phyloP scores from a whole-genome alignment of 805 yeast species.

The Ogataea pini region DNA sequence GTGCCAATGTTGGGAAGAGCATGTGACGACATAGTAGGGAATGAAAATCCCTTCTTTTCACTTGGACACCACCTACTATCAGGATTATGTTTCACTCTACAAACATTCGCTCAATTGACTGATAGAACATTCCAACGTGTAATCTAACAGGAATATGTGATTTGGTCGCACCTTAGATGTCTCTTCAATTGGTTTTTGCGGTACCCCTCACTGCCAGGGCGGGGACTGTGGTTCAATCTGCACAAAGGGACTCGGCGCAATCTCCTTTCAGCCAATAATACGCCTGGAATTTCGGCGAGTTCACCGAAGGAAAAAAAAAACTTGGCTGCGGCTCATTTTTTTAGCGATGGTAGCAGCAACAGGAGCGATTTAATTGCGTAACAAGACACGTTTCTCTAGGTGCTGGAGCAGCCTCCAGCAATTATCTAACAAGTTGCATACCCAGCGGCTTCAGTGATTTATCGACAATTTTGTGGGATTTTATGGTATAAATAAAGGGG shows the following conservation, averaged over 20 bases:
- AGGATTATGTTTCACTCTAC: too few species aligned
- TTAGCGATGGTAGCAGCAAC: background rate
- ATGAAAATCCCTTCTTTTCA: too few species aligned
- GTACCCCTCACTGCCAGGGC: background rate
- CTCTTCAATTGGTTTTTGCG: too few species aligned
- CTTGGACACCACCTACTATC: too few species aligned
- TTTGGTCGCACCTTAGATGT: too few species aligned
- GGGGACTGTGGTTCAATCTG: constrained; percentile 4
- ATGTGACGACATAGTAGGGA: too few species aligned
- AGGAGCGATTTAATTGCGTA: background rate
- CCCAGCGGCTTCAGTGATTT: background rate
- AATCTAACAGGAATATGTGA: too few species aligned
- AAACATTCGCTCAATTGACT: too few species aligned
- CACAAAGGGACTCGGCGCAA: constrained; percentile 8
- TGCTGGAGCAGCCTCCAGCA: background rate
- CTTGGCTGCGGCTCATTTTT: background rate
- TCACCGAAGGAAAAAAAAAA: constrained; percentile 11
- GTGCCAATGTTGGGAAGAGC: background rate
- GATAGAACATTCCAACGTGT: too few species aligned
- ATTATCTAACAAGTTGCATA: background rate
- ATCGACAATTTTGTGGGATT: background rate
- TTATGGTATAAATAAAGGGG: background rate
- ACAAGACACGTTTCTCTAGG: background rate
- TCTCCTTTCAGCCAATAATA: constrained; percentile 16
- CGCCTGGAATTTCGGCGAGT: constrained; percentile 12